Base-by-base conservation (phyloP, 2,329 filamentous ascomycete genomes). In the Tolypocladium tundrense region DNA sequence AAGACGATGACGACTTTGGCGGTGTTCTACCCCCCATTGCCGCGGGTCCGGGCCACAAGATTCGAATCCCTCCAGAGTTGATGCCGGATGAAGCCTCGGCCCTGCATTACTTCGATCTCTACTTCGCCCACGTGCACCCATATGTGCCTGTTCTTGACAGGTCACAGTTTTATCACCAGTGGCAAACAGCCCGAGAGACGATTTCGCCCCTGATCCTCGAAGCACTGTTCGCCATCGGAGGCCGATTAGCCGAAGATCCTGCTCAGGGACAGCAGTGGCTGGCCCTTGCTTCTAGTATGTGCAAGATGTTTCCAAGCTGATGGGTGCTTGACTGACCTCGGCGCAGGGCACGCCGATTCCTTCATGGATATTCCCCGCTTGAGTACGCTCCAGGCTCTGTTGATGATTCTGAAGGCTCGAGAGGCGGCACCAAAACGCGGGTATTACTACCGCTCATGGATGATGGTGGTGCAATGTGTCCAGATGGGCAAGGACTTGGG, bases 381-480 rank as follows among this genome's bases (percentile, higher is more conserved):
- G 53, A 97, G 91, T 72, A 97, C 94, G 0, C 85, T 97, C 11
- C 93, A 97, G 73, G 93, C 91, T 3, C 78, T 96, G 60, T 75
- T 97, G 51, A 86, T 97, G 51, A 80, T 97, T 21, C 76, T 97
- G 50, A 97, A 97, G 71, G 94, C 93, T 1, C 84, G 91, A 62
- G 93, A 97, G 72, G 88, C 90, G n/a, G 86, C 88, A 10, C 92
- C 93, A 0, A 96, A 96, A 69, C 86, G 90, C 60, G 94, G 94
- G 1, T 97, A 97, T 69, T 97, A 94, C 72, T 97, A 94, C 73
- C 87, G 93, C 42, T 97, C 94, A 0, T 97, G 94, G 93, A 96
- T 97, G 85, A 90, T 89, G 6, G 85, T 96, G 24, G 93, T 96
- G 56, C 90, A 92, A 60, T 91, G 93, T 62, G 88, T 96, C 9